These are phyloP conservation scores for Gaeumannomyces tritici DNA, from an alignment of 2,329 filamentous ascomycete species.

Conservation along the genomic window DNA sequence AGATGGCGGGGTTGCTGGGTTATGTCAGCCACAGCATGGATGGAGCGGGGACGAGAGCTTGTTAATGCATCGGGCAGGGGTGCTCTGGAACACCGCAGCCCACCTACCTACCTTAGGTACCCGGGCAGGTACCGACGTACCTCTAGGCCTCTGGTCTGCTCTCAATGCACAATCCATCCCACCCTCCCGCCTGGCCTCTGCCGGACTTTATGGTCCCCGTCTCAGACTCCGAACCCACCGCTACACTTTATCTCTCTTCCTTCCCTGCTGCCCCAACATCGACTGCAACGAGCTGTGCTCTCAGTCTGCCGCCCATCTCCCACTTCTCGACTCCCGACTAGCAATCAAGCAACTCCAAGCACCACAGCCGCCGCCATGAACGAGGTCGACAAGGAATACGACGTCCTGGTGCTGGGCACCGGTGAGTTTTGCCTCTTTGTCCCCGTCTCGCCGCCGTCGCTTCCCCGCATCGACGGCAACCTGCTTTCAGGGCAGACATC, in stretches of 20 bases:
- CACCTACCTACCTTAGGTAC: too few relatives aligned
- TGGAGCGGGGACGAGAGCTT: neutral
- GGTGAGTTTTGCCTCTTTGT: conserved; percentile 46
- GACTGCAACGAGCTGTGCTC: neutral
- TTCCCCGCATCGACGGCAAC: conserved; percentile 5
- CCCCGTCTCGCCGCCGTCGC: neutral
- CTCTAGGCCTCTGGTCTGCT: too few relatives aligned
- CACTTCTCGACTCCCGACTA: neutral
- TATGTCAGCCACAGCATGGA: neutral
- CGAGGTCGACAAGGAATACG: conserved; percentile 96
- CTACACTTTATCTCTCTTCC: neutral
- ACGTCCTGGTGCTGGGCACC: conserved; percentile 96
- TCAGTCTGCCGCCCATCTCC: neutral
- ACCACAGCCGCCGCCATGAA: conserved; percentile 56
- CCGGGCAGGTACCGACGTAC: too few relatives aligned
- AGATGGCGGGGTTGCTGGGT: neutral
- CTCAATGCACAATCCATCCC: too few relatives aligned
- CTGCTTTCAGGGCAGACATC: neutral
- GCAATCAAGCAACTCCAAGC: neutral
- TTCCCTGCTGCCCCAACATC: neutral
- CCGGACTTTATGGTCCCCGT: too few relatives aligned
- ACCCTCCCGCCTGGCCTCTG: too few relatives aligned
- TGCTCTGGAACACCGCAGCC: neutral
- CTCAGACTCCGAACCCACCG: too few relatives aligned
- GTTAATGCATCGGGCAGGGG: neutral